Percentiles rank a stretch among this genome's conserved stretches.
Conservation (phyloP, 805 yeast species). For the Schwanniomyces yamadae region DNA sequence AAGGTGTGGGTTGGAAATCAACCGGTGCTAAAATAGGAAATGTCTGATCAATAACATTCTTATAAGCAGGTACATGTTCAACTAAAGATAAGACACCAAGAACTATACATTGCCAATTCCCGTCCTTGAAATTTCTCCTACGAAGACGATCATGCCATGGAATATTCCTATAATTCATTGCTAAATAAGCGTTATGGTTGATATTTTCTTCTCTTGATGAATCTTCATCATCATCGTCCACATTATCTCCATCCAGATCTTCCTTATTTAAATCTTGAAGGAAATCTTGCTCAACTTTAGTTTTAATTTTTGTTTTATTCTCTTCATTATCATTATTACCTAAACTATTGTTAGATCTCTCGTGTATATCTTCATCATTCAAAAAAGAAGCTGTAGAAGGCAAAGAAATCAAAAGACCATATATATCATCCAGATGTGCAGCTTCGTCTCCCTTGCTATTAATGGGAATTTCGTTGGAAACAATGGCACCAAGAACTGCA, state of each 20-base stretch:
- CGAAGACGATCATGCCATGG: conserved; percentile 80
- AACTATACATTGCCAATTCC: conserved; percentile 79
- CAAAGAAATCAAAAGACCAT: conserved; percentile 31
- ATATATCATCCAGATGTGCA: conserved; percentile 17
- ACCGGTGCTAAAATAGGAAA: conserved; percentile 59
- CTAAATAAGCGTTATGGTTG: conserved; percentile 44
- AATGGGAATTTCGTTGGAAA: conserved; percentile 38
- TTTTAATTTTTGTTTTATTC: not conserved
- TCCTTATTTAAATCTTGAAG: conserved; percentile 11
- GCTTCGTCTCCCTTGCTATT: conserved; percentile 35
- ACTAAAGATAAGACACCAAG: conserved; percentile 68
- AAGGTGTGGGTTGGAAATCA: conserved; percentile 47
- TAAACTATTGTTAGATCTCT: conserved; percentile 15
- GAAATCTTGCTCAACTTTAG: conserved; percentile 7
- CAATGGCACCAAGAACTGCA: conserved; percentile 55
- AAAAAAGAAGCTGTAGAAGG: conserved; percentile 26
- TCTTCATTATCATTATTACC: conserved; percentile 14
- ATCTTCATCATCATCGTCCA: conserved; percentile 21
- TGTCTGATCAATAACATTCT: conserved; percentile 48
- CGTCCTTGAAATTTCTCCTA: conserved; percentile 74
- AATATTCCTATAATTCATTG: conserved; percentile 55
- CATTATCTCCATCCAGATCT: conserved; percentile 17
- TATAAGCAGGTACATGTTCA: conserved; percentile 56
- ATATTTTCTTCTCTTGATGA: conserved; percentile 11
- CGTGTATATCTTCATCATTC: conserved; percentile 25